Evolutionary conservation across 345 rosid genomes (phyloP).

Genomic region (Firmiana major): DNA sequence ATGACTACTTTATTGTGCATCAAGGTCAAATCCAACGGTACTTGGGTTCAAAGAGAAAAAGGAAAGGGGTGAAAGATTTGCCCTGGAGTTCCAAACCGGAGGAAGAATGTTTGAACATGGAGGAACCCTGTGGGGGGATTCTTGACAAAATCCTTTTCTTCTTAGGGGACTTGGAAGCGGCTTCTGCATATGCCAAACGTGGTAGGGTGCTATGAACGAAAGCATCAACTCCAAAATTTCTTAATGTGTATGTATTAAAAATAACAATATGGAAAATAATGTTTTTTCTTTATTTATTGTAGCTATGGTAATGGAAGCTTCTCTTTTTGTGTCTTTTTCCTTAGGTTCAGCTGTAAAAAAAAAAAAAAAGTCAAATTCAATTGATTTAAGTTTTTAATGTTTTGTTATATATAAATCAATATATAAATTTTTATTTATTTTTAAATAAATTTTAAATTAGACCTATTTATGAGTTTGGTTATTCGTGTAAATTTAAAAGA

Average conservation of each 20-base stretch:
- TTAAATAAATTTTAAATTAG: too few relatives aligned
- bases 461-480: too few relatives aligned
- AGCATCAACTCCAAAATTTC: too few relatives aligned
- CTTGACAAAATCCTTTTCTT: conserved; percentile 50
- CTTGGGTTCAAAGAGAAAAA: conserved; percentile 40
- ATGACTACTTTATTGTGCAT: conserved; percentile 46
- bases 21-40: conserved; percentile 46
- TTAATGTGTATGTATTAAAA: background rate
- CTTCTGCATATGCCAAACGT: conserved; percentile 40
- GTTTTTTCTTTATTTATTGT: too few relatives aligned
- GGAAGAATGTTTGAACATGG: background rate
- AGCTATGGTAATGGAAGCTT: too few relatives aligned
- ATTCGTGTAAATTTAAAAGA: too few relatives aligned
- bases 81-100: background rate
- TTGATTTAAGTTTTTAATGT: too few relatives aligned
- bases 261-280: background rate
- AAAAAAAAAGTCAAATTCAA: too few relatives aligned
- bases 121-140: conserved; percentile 32
- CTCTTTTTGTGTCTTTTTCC: too few relatives aligned
- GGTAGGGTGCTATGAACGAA: conserved; percentile 19
- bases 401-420: too few relatives aligned
- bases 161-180: conserved; percentile 54
- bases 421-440: too few relatives aligned
- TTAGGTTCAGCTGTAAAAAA: too few relatives aligned
- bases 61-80: conserved; percentile 1